phyloP scores from a whole-genome alignment of 352 stramenopile species.

The Pythium dissimile region DNA sequence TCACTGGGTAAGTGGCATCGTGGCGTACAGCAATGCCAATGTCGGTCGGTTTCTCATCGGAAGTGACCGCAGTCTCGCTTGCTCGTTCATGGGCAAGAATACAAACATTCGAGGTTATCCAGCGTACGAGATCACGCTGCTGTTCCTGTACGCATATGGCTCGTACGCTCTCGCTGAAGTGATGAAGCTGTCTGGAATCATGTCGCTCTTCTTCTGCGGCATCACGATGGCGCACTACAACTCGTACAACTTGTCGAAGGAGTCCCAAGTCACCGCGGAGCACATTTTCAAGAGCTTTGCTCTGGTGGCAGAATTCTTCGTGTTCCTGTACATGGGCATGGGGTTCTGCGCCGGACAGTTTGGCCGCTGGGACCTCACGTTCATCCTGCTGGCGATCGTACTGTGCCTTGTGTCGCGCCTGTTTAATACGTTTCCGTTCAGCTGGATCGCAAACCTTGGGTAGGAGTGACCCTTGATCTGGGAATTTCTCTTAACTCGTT shows the following conservation, averaged over 20 bases:
- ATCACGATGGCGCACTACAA: conserved; percentile 85
- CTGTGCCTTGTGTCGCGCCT: conserved; percentile 85
- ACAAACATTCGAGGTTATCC: conserved; percentile 81
- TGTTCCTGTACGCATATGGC: conserved; percentile 70
- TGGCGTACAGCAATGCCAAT: neutral
- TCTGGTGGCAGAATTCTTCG: conserved; percentile 68
- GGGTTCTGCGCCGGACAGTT: conserved; percentile 64
- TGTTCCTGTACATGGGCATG: conserved; percentile 81
- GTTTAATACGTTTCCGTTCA: conserved; percentile 94
- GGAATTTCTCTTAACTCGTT: neutral
- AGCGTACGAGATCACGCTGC: conserved; percentile 68
- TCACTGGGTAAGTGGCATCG: conserved; percentile 45
- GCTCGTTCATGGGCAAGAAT: conserved; percentile 77
- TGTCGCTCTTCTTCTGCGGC: conserved; percentile 91
- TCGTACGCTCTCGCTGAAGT: conserved; percentile 65
- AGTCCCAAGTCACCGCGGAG: conserved; percentile 58
- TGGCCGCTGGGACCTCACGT: conserved; percentile 78
- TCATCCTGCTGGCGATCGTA: conserved; percentile 84
- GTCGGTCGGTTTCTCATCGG: neutral
- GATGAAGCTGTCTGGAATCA: conserved; percentile 85
- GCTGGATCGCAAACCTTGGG: conserved; percentile 57
- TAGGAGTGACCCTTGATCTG: conserved; percentile 13
- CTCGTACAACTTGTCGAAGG: conserved; percentile 70
- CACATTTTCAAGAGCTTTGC: conserved; percentile 80
- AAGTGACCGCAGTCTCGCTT: conserved; percentile 40